These are phyloP conservation scores for Diplodia seriata DNA, from an alignment of 2,329 filamentous ascomycete genomes.

Conservation along the genomic window DNA sequence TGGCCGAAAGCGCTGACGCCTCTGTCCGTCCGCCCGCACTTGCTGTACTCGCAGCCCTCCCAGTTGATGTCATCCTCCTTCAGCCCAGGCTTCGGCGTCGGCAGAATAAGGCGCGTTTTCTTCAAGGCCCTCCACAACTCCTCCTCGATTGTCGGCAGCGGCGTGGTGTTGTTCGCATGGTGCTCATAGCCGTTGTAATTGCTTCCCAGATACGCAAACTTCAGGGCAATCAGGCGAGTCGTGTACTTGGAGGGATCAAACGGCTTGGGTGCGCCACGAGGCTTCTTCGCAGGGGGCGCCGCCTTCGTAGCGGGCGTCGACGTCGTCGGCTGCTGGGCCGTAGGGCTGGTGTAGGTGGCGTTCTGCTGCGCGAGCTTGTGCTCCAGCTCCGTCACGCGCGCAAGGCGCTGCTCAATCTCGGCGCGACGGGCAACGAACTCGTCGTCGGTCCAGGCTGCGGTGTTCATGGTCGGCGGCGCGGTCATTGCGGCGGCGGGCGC, in stretches of 20 bases:
- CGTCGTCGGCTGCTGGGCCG: conserved; percentile 18
- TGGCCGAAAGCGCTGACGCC: conserved; percentile 98
- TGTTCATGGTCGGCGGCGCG: conserved; percentile 23
- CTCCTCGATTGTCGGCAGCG: conserved; percentile 85
- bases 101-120: conserved; percentile 81
- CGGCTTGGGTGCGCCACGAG: conserved; percentile 51
- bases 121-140: conserved; percentile 90
- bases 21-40: conserved; percentile 90
- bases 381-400: conserved; percentile 72
- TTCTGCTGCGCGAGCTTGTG: conserved; percentile 64
- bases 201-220: conserved; percentile 91
- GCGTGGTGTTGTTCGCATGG: conserved; percentile 71
- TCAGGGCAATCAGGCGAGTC: conserved; percentile 85
- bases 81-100: conserved; percentile 50
- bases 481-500: conserved; percentile 14
- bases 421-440: conserved; percentile 30
- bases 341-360: conserved; percentile 40
- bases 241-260: conserved; percentile 83
- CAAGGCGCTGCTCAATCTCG: conserved; percentile 64
- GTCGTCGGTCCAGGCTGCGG: conserved; percentile 28
- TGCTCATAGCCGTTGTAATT: conserved; percentile 94
- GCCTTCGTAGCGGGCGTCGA: conserved; percentile 5
- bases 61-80: conserved; percentile 67
- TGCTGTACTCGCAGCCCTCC: conserved; percentile 87
- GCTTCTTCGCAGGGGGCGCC: conserved; percentile 34